Conservation (phyloP, 1,139 yeast species). For the Blastobotrys ciferrii region DNA sequence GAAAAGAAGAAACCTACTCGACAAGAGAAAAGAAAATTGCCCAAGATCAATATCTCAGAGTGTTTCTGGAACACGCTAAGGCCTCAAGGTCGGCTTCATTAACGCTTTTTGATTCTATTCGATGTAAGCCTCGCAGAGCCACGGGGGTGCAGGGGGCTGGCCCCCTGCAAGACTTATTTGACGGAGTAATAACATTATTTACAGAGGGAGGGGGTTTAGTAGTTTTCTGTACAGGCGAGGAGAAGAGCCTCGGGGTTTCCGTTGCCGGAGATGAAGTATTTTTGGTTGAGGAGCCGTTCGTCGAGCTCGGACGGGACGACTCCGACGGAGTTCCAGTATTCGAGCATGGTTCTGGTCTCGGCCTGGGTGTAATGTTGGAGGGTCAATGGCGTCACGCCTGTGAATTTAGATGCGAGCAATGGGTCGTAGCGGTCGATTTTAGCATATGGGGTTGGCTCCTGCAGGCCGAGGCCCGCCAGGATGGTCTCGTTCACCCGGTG, state of each 20-base stretch:
- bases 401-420: slow-evolving; percentile 50
- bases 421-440: slow-evolving; percentile 52
- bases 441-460: slow-evolving; percentile 53
- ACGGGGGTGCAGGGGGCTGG: too few species aligned
- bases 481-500: slow-evolving; percentile 53
- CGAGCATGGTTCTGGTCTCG: slow-evolving; percentile 55
- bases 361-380: slow-evolving; percentile 52
- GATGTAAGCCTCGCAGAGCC: too few species aligned
- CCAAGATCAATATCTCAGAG: too few species aligned
- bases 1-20: too few species aligned
- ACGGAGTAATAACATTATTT: slow-evolving; percentile 6
- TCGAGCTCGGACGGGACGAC: slow-evolving; percentile 46
- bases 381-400: slow-evolving; percentile 48
- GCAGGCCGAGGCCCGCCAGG: slow-evolving; percentile 56
- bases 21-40: too few species aligned
- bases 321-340: slow-evolving; percentile 55
- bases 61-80: too few species aligned
- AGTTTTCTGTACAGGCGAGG: slow-evolving; percentile 39
- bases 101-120: too few species aligned
- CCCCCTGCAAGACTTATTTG: too few species aligned
- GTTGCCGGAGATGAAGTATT: slow-evolving; percentile 65
- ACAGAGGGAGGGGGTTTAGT: slow-evolving; percentile 11
- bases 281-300: slow-evolving; percentile 47
- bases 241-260: slow-evolving; percentile 77
- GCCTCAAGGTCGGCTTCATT: too few species aligned